Conservation (phyloP, 1,284 basidiomycete genomes). For the Apiotrichum veenhuisii region DNA sequence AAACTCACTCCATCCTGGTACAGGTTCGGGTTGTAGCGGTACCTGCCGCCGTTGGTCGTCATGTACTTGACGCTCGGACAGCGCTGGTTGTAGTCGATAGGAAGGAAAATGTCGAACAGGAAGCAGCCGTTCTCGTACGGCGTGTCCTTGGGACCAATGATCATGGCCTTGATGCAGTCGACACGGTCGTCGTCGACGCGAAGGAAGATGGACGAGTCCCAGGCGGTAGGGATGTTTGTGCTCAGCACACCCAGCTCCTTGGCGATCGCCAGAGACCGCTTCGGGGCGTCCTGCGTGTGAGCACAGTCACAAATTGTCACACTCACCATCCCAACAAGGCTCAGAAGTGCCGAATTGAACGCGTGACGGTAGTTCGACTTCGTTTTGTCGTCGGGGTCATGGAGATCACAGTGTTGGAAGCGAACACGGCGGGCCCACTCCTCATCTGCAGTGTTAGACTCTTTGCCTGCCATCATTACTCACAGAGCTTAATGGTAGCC, state of each 20-base stretch:
- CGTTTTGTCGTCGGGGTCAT: conserved; percentile 2
- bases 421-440: conserved; percentile 73
- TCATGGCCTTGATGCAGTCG: conserved; percentile 81
- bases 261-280: conserved; percentile 81
- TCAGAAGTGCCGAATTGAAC: conserved; percentile 17
- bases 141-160: conserved; percentile 84
- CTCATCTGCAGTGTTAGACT: conserved; percentile 52
- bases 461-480: conserved; percentile 4
- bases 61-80: conserved; percentile 69
- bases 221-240: conserved; percentile 80
- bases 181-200: conserved; percentile 63
- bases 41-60: conserved; percentile 86
- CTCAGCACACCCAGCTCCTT: conserved; percentile 87
- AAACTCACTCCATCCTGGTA: conserved; percentile 63
- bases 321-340: conserved; percentile 29
- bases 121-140: conserved; percentile 61
- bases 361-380: conserved; percentile 23
- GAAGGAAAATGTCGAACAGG: conserved; percentile 86
- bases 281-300: conserved; percentile 72
- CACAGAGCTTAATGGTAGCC: conserved; percentile 60
- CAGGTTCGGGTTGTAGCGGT: conserved; percentile 84
- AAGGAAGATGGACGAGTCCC: conserved; percentile 84
- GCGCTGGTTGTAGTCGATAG: conserved; percentile 36
- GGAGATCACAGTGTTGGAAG: conserved; percentile 78
- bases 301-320: conserved; percentile 48